Percentiles rank a stretch among this genome's conserved stretches.
phyloP scores from a whole-genome alignment of 257 asterid genomes.

The Penstemon barbatus region DNA sequence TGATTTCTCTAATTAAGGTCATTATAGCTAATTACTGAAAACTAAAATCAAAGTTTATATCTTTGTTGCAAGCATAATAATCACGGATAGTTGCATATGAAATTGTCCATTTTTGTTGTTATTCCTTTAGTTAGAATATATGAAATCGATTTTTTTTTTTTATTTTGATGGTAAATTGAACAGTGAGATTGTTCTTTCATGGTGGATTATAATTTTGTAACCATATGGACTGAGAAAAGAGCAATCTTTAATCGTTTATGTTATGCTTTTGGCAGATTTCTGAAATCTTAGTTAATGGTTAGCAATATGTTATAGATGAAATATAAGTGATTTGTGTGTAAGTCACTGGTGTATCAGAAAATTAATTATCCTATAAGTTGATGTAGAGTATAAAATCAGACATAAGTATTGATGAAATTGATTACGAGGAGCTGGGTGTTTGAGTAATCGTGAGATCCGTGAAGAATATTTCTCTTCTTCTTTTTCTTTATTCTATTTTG shows the following conservation, averaged over 20 bases:
- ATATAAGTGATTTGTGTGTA: not conserved
- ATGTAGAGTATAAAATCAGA: not conserved
- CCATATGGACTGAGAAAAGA: not conserved
- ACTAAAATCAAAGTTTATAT: not conserved
- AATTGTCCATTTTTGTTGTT: slow-evolving; percentile 2
- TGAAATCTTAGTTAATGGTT: not conserved
- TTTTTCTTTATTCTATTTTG: no score
- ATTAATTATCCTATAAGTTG: not conserved
- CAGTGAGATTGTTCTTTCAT: not conserved
- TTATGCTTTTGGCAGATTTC: not conserved
- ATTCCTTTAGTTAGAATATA: not conserved
- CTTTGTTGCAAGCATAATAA: not conserved
- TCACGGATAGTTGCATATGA: slow-evolving; percentile 4
- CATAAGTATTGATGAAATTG: not conserved
- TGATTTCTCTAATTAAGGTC: not conserved
- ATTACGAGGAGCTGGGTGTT: not conserved
- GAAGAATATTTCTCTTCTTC: no score
- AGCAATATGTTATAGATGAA: not conserved
- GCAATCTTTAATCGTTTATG: slow-evolving; percentile 7
- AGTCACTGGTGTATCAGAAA: not conserved
- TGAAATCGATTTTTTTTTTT: not conserved
- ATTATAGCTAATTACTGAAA: slow-evolving; percentile 1
- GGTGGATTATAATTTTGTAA: slow-evolving; percentile 8
- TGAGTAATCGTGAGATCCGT: not conserved
- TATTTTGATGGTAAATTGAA: slow-evolving; percentile 5